These are phyloP conservation scores for Onygenales sp. DNA, from an alignment of 2,329 filamentous ascomycete genomes.

Conservation along the genomic window DNA sequence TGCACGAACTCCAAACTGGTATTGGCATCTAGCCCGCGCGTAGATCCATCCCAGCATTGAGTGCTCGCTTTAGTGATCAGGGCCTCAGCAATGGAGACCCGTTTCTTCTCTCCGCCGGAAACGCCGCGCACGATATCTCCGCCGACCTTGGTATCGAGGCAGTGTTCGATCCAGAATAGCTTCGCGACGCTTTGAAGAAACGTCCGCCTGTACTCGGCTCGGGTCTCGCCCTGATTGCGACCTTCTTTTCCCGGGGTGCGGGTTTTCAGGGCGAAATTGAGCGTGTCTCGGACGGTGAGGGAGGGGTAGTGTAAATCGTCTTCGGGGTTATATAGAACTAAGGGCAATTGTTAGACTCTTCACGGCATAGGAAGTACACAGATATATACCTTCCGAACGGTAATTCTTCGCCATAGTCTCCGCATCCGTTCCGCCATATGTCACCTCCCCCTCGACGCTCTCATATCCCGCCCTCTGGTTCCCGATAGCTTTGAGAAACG, in stretches of 20 bases:
- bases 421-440: conserved; percentile 48
- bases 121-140: conserved; percentile 65
- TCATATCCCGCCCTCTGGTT: conserved; percentile 56
- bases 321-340: conserved; percentile 65
- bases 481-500: conserved; percentile 71
- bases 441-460: conserved; percentile 46
- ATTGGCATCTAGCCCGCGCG: conserved; percentile 61
- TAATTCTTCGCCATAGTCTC: conserved; percentile 41
- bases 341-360: not conserved
- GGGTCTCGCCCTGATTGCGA: conserved; percentile 52
- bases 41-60: conserved; percentile 71
- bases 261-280: conserved; percentile 62
- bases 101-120: conserved; percentile 63
- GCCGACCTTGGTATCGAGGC: conserved; percentile 63
- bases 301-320: conserved; percentile 68
- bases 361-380: not conserved
- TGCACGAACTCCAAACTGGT: conserved; percentile 66
- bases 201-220: conserved; percentile 50
- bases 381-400: conserved; percentile 30
- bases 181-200: conserved; percentile 61
- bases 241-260: conserved; percentile 55
- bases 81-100: conserved; percentile 74
- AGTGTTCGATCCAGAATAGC: conserved; percentile 63
- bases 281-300: conserved; percentile 64
- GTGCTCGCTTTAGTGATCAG: conserved; percentile 55